phyloP scores from a whole-genome alignment of 139 green algal species.

The Micractinium sp. region DNA sequence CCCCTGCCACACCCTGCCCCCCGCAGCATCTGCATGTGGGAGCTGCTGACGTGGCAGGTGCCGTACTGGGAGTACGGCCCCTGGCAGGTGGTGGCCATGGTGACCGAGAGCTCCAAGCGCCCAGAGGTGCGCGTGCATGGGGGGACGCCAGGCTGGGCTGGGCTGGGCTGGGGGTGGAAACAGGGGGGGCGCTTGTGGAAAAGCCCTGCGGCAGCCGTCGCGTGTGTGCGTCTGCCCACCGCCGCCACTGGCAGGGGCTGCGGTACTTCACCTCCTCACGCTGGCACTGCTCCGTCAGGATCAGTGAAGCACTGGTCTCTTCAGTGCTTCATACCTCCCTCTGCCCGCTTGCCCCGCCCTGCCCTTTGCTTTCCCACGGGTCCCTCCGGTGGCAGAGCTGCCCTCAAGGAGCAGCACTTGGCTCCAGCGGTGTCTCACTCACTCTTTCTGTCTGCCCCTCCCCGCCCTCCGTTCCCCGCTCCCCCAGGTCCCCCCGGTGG shows the following conservation, averaged over 20 bases:
- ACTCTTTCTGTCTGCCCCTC: background rate
- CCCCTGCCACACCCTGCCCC: background rate
- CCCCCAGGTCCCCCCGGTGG: slow-evolving; percentile 7
- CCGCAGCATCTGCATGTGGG: slow-evolving; percentile 54
- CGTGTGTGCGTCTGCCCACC: no score
- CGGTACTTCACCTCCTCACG: background rate
- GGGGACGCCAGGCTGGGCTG: no score
- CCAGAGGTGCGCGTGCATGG: slow-evolving; percentile 22
- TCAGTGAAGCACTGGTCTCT: no score
- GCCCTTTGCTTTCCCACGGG: background rate
- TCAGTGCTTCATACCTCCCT: background rate
- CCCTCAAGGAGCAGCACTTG: no score
- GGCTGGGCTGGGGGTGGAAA: background rate
- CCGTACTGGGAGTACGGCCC: slow-evolving; percentile 64
- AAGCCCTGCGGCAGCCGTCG: no score
- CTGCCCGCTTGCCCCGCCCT: background rate
- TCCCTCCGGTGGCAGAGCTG: no score
- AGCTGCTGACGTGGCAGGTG: slow-evolving; percentile 84
- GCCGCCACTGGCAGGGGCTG: no score
- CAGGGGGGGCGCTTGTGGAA: no score
- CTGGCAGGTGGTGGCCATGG: slow-evolving; percentile 55
- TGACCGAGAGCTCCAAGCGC: slow-evolving; percentile 23
- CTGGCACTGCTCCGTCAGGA: background rate
- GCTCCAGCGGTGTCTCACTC: background rate
- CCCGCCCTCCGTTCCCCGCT: background rate